Percentiles rank a stretch among this genome's conserved stretches.
Conservation (phyloP, 2,329 filamentous ascomycete species). For the Ceratocystis colombiana region DNA sequence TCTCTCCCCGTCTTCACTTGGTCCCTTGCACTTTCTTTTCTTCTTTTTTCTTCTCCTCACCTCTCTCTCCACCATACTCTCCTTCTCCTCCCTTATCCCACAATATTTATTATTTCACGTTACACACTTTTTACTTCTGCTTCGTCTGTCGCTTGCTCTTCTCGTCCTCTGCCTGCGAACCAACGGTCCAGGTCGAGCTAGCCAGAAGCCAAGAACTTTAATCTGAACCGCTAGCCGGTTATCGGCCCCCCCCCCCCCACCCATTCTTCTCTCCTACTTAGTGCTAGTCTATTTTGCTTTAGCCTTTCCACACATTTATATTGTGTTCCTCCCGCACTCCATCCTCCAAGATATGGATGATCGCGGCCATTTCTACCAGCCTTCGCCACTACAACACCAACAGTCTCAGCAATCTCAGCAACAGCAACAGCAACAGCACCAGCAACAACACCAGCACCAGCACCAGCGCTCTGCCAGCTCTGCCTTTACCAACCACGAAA, state of each 20-base stretch:
- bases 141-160: background rate
- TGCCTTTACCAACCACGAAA: constrained; percentile 35
- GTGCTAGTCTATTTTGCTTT: background rate
- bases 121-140: constrained; percentile 3
- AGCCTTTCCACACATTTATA: background rate
- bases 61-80: background rate
- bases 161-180: background rate
- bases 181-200: background rate
- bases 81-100: no score
- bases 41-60: background rate
- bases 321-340: background rate
- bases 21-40: background rate
- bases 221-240: background rate
- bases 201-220: background rate
- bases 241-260: background rate
- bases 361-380: constrained; percentile 29
- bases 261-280: background rate
- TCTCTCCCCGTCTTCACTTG: background rate
- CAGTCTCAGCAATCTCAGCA: background rate
- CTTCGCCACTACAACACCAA: constrained; percentile 29
- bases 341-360: constrained; percentile 13
- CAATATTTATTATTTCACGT: background rate
- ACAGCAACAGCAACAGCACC: background rate
- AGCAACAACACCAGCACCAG: background rate
- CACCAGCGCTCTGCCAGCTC: constrained; percentile 36